Conservation (phyloP, 257 asterid species). For the Ajuga chamaepitys region DNA sequence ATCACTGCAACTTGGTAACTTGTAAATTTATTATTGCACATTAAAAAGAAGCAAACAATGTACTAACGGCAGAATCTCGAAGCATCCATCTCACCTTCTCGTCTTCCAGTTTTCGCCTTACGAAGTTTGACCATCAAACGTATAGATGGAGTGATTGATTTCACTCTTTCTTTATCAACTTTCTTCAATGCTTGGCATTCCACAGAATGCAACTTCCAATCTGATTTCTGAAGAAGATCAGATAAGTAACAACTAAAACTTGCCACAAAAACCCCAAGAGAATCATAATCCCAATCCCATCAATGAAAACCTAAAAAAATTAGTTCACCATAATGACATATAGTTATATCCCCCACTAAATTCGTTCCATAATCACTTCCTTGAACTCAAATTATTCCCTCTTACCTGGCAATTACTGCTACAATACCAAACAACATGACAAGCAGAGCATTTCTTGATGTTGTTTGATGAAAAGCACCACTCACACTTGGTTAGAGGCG, state of each 20-base stretch:
- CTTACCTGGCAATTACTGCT: conserved; percentile 78
- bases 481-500: conserved; percentile 59
- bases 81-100: conserved; percentile 44
- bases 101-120: conserved; percentile 51
- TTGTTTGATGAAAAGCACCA: conserved; percentile 60
- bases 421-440: conserved; percentile 78
- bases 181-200: conserved; percentile 55
- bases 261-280: not conserved
- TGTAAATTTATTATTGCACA: too few species aligned
- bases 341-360: not conserved
- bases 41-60: too few species aligned
- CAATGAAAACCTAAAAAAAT: not conserved
- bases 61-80: conserved; percentile 2
- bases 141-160: conserved; percentile 59
- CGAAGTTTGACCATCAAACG: conserved; percentile 77
- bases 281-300: not conserved
- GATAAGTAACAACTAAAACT: conserved; percentile 3
- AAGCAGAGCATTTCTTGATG: conserved; percentile 85
- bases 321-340: conserved; percentile 7
- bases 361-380: not conserved
- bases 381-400: not conserved
- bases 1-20: too few species aligned
- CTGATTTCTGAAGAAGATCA: conserved; percentile 49
- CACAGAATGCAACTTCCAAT: conserved; percentile 77
- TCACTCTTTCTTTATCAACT: conserved; percentile 56